Evolutionary conservation across 495 filamentous ascomycete genomes (phyloP).

Genomic region (Aspergillus funiculosus): DNA sequence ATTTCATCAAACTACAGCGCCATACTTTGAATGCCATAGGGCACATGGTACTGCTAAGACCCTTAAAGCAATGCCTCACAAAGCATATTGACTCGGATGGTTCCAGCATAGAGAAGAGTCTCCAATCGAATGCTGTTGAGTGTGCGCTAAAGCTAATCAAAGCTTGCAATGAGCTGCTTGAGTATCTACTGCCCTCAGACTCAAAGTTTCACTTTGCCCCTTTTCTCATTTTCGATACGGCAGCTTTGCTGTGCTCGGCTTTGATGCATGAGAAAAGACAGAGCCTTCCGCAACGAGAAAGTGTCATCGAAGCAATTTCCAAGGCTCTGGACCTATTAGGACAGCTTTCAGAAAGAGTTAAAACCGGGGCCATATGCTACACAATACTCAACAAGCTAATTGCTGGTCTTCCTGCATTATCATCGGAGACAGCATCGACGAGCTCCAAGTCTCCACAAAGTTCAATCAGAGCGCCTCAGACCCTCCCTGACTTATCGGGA

Average conservation of each 20-base stretch:
- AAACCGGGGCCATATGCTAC: slow-evolving; percentile 26
- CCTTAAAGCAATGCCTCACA: slow-evolving; percentile 40
- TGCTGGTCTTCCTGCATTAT: slow-evolving; percentile 6
- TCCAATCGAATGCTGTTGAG: slow-evolving; percentile 35
- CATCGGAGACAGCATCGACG: background rate
- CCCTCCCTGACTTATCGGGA: slow-evolving; percentile 1
- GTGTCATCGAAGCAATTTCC: slow-evolving; percentile 34
- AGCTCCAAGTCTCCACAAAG: slow-evolving; percentile 5
- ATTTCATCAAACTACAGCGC: slow-evolving; percentile 44
- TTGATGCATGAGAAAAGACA: slow-evolving; percentile 43
- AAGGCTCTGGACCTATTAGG: slow-evolving; percentile 35
- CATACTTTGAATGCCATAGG: slow-evolving; percentile 44
- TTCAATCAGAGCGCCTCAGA: background rate
- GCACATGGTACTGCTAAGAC: slow-evolving; percentile 41
- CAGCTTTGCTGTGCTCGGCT: slow-evolving; percentile 45
- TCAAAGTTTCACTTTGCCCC: slow-evolving; percentile 48
- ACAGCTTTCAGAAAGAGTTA: slow-evolving; percentile 29
- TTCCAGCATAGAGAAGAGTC: slow-evolving; percentile 24
- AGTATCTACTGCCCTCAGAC: slow-evolving; percentile 37
- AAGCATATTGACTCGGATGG: slow-evolving; percentile 16
- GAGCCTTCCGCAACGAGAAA: slow-evolving; percentile 37
- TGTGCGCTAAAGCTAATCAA: slow-evolving; percentile 38
- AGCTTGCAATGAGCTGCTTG: slow-evolving; percentile 35
- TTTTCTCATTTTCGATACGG: slow-evolving; percentile 49
- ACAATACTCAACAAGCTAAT: slow-evolving; percentile 20